Base-by-base conservation (phyloP, 768 basidiomycete species). In the Rossbeevera mucosa region DNA sequence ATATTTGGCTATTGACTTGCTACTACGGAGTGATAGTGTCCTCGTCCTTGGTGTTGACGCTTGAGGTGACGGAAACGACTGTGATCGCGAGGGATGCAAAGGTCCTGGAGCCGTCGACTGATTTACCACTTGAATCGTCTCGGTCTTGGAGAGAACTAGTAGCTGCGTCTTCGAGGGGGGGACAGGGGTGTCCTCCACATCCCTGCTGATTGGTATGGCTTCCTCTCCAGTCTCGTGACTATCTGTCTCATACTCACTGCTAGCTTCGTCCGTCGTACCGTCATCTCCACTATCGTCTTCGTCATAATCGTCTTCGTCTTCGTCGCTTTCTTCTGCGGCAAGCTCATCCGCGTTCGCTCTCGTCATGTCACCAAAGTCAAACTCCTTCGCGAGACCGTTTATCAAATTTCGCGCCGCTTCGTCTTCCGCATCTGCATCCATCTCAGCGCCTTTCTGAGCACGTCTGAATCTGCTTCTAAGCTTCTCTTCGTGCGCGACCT, bases 401-500 rank as follows among this genome's bases (percentile, higher is more conserved):
- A 98, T 83, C 33, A 98, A 75, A 14, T 79, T 83, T 55, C 82
- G 82, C 5, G 88, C 80, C n/a, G 86, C 87, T 62, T 93, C 88
- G 57, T 96, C 91, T 46, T 66, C 88, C 2, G 80, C 82, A 54
- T 85, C 82, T 1, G 79, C 80, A 42, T 80, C 82, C 41, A n/a
- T 36, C 50, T 71, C 67, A 25, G 67, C 61, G 24, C 70, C 69
- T 21, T 67, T 71, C 53, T 79, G 77, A 18, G 74, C 77, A 50
- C 80, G 80, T 40, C 83, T 82, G 68, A 99, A 94, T 33, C 94
- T 79, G 43, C 86, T 77, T n/a, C 92, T 80, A 44, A 98, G 76
- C 72, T 91, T 94, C 63, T 86, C 87, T 71, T 99, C 96, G 64
- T 96, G 88, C 9, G 90, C 77, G 24, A 97, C 76, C 74, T 99